Evolutionary conservation across 2,329 filamentous ascomycete genomes (phyloP), one percentile per base, ranked within the genome.

Genomic region (Fusarium mundagurra): DNA sequence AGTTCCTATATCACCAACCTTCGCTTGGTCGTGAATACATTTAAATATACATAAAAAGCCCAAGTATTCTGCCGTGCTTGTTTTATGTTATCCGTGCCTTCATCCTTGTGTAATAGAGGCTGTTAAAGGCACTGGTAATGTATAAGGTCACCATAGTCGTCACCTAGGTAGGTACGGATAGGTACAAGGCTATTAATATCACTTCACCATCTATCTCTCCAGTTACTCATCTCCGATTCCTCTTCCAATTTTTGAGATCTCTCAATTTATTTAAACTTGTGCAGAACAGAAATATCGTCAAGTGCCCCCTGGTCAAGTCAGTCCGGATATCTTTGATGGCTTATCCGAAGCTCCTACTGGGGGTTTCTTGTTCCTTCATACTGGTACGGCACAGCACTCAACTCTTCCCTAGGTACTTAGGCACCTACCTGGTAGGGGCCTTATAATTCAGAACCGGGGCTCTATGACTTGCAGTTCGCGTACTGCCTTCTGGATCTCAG

Each of bases 311-410:
- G 27, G 34, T 41, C 38, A 45, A 57, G 38, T 27, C 18, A 27
- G 20, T 18, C 34, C 64, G 51, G 45, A 44, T 50, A 39, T 27
- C 45, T n/a, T n/a, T 17, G 16, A 45, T 41, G 29, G 18, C 64
- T 68, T 68, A 62, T 68, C 64, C 64, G 64, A 53, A 62, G 33
- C 39, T 31, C 16, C 14, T 31, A 36, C 20, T 16, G 33, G 11
- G 20, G n/a, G 29, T 55, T 55, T 24, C 27, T 34, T 39, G 18
- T 16, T 24, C 27, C n/a, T 31, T 18, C 8, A 33, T 13, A 3
- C 13, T 8, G 5, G 16, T 24, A 48, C 43, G 44, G 61, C 36
- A 51, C 11, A 24, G 54, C 33, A 45, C 31, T 59, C 18, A 34
- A 36, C 20, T 29, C 41, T 27, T 22, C 27, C 17, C 8, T 27